phyloP scores from a whole-genome alignment of 768 basidiomycete genomes.

The Suillus weaverae region DNA sequence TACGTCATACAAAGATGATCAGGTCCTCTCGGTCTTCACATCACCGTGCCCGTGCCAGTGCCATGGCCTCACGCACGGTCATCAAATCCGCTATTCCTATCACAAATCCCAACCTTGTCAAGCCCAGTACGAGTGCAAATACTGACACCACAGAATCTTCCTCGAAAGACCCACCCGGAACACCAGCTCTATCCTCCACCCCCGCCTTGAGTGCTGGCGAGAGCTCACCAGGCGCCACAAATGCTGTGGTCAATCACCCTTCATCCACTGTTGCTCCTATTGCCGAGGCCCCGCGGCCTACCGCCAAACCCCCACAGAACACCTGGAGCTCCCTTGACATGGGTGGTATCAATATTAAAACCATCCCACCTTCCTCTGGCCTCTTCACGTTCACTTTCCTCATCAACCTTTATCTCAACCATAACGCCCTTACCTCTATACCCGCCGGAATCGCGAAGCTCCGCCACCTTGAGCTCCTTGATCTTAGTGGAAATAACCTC shows the following conservation, averaged over 20 bases:
- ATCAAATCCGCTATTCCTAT: conserved; percentile 89
- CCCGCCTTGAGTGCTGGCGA: conserved; percentile 33
- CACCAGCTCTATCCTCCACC: conserved; percentile 28
- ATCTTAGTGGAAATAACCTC: conserved; percentile 88
- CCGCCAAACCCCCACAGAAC: conserved; percentile 67
- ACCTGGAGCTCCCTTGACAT: conserved; percentile 93
- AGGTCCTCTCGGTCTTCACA: conserved; percentile 87
- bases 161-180: conserved; percentile 30
- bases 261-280: conserved; percentile 78
- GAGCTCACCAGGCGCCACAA: conserved; percentile 35
- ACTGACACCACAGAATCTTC: conserved; percentile 26
- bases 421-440: conserved; percentile 78
- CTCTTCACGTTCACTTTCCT: conserved; percentile 91
- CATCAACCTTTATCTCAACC: conserved; percentile 93
- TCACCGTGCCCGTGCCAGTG: conserved; percentile 93
- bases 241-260: conserved; percentile 54
- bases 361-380: conserved; percentile 73
- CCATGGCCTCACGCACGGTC: conserved; percentile 86
- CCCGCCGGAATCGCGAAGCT: conserved; percentile 84
- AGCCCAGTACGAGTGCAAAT: conserved; percentile 34
- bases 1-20: conserved; percentile 56
- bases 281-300: conserved; percentile 63
- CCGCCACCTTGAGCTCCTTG: conserved; percentile 83
- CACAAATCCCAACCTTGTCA: conserved; percentile 80
- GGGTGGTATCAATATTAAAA: conserved; percentile 94